Base-by-base conservation (phyloP, 257 asterid genomes). In the Osmanthus fragrans region DNA sequence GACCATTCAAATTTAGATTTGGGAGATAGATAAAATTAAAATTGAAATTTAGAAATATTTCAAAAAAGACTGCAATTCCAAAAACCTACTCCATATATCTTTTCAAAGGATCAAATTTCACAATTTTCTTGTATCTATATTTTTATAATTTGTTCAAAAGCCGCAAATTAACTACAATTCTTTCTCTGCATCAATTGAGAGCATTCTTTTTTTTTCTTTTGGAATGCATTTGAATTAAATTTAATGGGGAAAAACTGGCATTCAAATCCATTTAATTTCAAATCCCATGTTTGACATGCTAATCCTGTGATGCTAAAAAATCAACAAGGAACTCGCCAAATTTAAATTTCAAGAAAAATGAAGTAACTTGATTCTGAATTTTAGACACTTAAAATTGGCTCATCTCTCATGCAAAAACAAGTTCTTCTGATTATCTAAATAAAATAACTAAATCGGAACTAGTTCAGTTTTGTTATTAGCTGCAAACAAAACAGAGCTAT, bases 211-310 rank as follows among this genome's bases (percentile, higher is more conserved):
- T 23, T 66, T 39, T 70, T 69, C 73, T 77, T 72, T 34, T 45
- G n/a, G 64, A 60, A 67, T 73, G 76, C 77, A 76, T 71, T 65
- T 72, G 49, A 68, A 70, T 63, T 74, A 29, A 68, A 36, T 60
- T 47, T 36, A 68, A 78, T 68, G 70, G 73, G 72, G 56, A 21
- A 15, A 72, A 73, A 32, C 25, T 36, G 65, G 80, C 54, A 79
- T 27, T 36, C 36, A 76, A 36, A 69, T 18, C 67, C 56, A 76
- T 39, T 77, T 73, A 76, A 76, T 75, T 76, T 42, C 63, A 72
- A 78, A 72, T 56, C 84, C 74, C 58, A 70, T 32, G 71, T 70
- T 34, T 30, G n/a, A 78, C 80, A 47, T 54, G 76, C 74, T 70
- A 78, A 45, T 51, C 63, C 30, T 68, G 51, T 32, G 73, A 65